Percentiles rank a stretch among this genome's conserved stretches.
Evolutionary conservation across 2,329 filamentous ascomycete species (phyloP).

Genomic region (Dactylonectria estremocensis): DNA sequence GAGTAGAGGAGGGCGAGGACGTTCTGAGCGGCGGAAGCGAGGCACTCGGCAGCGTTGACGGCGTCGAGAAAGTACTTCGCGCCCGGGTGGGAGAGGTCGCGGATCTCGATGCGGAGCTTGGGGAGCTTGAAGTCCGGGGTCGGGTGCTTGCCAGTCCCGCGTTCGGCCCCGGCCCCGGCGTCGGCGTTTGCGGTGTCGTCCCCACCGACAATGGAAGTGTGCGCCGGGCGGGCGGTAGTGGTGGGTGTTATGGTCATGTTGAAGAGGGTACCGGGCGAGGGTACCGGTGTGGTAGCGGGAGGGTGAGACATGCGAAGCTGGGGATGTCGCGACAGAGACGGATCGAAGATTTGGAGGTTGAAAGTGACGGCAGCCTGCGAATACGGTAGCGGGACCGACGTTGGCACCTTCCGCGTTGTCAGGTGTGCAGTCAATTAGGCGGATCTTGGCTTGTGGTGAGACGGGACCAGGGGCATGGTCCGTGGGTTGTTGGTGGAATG

Average conservation of each 20-base stretch:
- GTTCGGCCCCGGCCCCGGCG: conserved; percentile 27
- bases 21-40: conserved; percentile 74
- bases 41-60: conserved; percentile 73
- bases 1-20: conserved; percentile 83
- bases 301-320: conserved; percentile 44
- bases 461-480: conserved; percentile 1
- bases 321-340: neutral
- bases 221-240: conserved; percentile 27
- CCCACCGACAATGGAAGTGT: conserved; percentile 35
- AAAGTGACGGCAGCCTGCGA: neutral
- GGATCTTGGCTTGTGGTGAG: conserved; percentile 19
- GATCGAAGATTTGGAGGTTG: neutral
- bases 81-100: conserved; percentile 73
- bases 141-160: conserved; percentile 1
- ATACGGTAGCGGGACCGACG: neutral
- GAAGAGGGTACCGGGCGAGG: conserved; percentile 44
- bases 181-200: conserved; percentile 36
- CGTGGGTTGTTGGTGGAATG: conserved; percentile 18
- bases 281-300: conserved; percentile 42
- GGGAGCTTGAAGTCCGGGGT: conserved; percentile 60
- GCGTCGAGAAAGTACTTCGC: conserved; percentile 76
- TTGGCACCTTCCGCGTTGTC: conserved; percentile 5
- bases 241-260: conserved; percentile 49
- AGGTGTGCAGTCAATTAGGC: conserved; percentile 14
- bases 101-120: conserved; percentile 72